phyloP scores from a whole-genome alignment of 441 rosid genomes.

The Metrosideros polymorpha region DNA sequence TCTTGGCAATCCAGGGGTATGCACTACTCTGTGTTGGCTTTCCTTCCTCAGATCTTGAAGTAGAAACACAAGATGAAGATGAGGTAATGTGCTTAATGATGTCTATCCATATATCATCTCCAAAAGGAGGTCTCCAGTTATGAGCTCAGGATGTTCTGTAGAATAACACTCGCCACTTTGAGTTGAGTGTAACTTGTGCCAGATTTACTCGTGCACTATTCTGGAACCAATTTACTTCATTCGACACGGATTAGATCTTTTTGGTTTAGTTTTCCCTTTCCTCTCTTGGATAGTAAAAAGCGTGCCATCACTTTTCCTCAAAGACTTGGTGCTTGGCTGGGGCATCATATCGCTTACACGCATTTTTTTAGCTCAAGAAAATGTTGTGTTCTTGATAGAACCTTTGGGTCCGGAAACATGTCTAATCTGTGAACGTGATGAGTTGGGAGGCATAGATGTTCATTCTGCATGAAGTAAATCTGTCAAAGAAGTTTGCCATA shows the following conservation, averaged over 20 bases:
- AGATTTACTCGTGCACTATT: background rate
- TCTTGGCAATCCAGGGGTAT: conserved; percentile 53
- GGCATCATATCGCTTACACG: background rate
- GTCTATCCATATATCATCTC: background rate
- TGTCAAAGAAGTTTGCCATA: background rate
- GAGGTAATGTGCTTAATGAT: conserved; percentile 37
- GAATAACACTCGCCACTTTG: background rate
- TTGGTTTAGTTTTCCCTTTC: background rate
- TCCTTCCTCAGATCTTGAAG: conserved; percentile 79
- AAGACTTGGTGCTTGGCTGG: background rate
- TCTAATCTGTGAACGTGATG: background rate
- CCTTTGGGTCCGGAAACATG: background rate
- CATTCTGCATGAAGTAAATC: background rate
- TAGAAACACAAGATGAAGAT: conserved; percentile 92
- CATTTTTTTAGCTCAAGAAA: background rate
- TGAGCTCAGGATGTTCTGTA: background rate
- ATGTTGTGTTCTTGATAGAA: background rate
- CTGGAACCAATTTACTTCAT: background rate
- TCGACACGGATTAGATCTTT: background rate
- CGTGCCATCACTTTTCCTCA: background rate
- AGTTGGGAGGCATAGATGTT: background rate
- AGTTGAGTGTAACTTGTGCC: background rate
- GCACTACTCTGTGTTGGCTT: conserved; percentile 91
- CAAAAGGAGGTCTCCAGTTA: background rate
- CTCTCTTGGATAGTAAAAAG: background rate